A percentile compares a stretch with the other conserved stretches of the same genome.
These are phyloP conservation scores for Setaria italica DNA, from an alignment of 202 grass and related monocot species.

Conservation along the genomic window DNA sequence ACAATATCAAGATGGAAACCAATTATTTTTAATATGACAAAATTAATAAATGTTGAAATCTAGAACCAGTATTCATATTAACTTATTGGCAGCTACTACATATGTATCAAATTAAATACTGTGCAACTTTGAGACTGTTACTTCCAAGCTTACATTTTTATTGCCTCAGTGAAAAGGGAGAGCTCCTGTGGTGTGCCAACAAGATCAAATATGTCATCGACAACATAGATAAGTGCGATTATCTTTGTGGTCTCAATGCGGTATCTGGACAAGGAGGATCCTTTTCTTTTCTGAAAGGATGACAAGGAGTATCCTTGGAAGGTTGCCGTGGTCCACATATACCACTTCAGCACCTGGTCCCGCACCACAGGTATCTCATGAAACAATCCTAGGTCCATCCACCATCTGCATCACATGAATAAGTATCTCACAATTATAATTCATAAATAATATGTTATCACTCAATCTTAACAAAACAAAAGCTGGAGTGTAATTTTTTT, in stretches of 20 bases:
- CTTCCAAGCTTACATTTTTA: conserved; percentile 51
- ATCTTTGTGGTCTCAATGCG: conserved; percentile 59
- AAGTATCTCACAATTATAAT: background rate
- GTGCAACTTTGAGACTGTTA: background rate
- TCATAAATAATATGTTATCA: background rate
- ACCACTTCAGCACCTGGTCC: conserved; percentile 68
- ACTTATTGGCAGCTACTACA: background rate
- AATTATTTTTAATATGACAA: background rate
- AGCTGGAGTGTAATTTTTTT: too few relatives aligned
- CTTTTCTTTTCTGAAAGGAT: too few relatives aligned
- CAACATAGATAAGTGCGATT: conserved; percentile 63
- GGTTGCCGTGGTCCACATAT: conserved; percentile 55
- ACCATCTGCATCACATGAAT: conserved; percentile 58
- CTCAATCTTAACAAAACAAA: too few relatives aligned
- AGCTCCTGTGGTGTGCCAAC: conserved; percentile 58
- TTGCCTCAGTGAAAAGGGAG: conserved; percentile 48
- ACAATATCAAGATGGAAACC: background rate
- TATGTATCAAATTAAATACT: background rate
- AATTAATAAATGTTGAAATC: background rate
- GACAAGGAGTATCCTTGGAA: conserved; percentile 17
- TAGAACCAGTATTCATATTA: background rate
- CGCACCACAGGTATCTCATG: conserved; percentile 50
- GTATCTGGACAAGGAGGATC: conserved; percentile 45
- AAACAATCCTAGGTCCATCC: conserved; percentile 54
- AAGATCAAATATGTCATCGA: conserved; percentile 84